These are phyloP conservation scores for Bipolaris zeicola DNA, from an alignment of 2,329 filamentous ascomycete species.

Conservation along the genomic window DNA sequence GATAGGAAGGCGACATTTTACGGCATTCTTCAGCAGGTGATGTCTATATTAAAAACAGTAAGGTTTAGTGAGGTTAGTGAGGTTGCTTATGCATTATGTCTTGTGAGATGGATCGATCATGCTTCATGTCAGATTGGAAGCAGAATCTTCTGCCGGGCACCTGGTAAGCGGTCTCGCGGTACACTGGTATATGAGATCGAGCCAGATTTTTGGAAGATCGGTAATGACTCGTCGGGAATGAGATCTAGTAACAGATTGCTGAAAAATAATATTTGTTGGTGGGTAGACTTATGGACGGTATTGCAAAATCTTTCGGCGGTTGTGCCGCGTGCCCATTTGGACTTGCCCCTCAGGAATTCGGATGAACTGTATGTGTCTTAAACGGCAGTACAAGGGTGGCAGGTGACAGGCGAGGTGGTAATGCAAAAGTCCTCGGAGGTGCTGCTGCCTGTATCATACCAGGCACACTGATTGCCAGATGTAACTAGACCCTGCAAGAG, in stretches of 20 bases:
- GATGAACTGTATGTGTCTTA: neutral
- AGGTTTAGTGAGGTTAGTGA: neutral
- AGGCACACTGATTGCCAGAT: neutral
- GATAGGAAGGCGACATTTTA: neutral
- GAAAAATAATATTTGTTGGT: neutral
- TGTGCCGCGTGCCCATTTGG: neutral
- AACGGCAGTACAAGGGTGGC: neutral
- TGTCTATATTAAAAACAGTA: neutral
- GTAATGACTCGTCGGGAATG: neutral
- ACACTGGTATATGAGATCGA: constrained; percentile 1
- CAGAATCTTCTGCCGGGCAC: constrained; percentile 2
- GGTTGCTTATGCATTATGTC: neutral
- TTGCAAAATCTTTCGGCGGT: neutral
- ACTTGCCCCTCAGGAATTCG: neutral
- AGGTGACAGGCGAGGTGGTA: neutral
- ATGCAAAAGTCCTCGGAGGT: neutral
- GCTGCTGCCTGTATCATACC: neutral
- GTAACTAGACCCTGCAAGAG: neutral
- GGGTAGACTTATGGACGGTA: neutral
- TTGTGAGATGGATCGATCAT: constrained; percentile 1
- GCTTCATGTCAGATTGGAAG: constrained; percentile 1
- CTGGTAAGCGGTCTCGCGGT: constrained; percentile 6
- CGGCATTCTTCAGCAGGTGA: neutral
- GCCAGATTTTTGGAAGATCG: neutral
- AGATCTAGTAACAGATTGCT: neutral